These are phyloP conservation scores for Vigna unguiculata DNA, from an alignment of 306 rosid genomes.

Conservation along the genomic window DNA sequence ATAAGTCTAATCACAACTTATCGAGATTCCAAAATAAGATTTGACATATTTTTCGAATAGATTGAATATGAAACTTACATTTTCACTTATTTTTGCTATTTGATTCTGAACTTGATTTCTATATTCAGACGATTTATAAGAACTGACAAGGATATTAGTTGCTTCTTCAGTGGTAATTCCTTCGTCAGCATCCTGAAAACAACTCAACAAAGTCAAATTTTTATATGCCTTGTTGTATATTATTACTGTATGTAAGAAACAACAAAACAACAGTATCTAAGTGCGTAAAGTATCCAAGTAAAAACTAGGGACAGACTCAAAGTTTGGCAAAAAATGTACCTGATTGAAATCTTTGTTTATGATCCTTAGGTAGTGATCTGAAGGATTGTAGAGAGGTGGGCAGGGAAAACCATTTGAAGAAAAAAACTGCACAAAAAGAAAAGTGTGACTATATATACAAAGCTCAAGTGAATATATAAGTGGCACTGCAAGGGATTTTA, in stretches of 20 bases:
- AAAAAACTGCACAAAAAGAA: slow-evolving; percentile 49
- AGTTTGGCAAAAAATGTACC: slow-evolving; percentile 37
- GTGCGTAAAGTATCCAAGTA: neutral
- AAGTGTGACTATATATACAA: neutral
- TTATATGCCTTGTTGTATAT: neutral
- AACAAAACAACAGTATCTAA: no score
- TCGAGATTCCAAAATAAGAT: no score
- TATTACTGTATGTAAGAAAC: neutral
- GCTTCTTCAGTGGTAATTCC: slow-evolving; percentile 51
- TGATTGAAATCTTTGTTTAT: slow-evolving; percentile 63
- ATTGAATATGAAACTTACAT: slow-evolving; percentile 33
- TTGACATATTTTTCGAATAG: no score
- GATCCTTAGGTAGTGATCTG: slow-evolving; percentile 49
- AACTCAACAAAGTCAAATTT: neutral
- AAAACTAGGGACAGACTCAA: neutral
- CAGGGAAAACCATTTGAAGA: slow-evolving; percentile 64
- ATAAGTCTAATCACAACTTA: no score
- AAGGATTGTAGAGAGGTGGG: slow-evolving; percentile 55
- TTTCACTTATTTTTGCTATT: slow-evolving; percentile 37
- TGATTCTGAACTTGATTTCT: slow-evolving; percentile 39
- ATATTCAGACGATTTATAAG: slow-evolving; percentile 43
- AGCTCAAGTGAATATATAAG: neutral
- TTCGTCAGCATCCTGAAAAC: slow-evolving; percentile 42
- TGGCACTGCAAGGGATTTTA: neutral
- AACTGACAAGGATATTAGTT: slow-evolving; percentile 38